Evolutionary conservation across 805 yeast genomes (phyloP), one percentile per base, ranked within the genome.

Genomic region (Saccharomyces kudriavzevii): DNA sequence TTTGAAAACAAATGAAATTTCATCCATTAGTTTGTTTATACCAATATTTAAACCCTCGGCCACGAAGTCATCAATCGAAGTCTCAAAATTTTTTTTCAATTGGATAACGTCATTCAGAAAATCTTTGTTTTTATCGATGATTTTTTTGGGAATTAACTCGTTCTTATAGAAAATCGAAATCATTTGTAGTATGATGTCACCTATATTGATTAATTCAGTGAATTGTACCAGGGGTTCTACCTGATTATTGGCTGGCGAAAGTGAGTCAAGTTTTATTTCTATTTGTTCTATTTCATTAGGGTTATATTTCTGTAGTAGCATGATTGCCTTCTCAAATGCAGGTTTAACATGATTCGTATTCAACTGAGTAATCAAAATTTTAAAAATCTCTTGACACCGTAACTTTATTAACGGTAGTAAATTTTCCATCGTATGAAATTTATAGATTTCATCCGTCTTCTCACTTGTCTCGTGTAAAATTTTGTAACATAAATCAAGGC

Each of bases 11-110:
- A 77, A 78, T 51, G 86, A 88, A 20, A 91, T 81, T 65, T 92
- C 96, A 60, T 81, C 85, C 70, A 90, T 83, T 40, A 94, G 75
- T 9, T 90, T 91, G 56, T 88, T 96, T 31, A 94, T 89, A 45
- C 97, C 96, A n/a, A 87, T 79, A 62, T 89, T 91, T 29, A 94
- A 75, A 0, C 99, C 99, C 63, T 87, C 87, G 0, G 98, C 99
- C 20, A 94, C 97, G 64, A 79, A 85, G 52, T 83, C 88, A 68
- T 94, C 99, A 10, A 94, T 78, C 70, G 82, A 74, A 6, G 81
- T 81, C 64, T 94, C 99, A 56, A 94, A 80, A 54, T 79, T 79
- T 64, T 89, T 87, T 64, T 94, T 95, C 43, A 84, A 80, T 61
- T 85, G 88, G 49, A 89, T 80, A 6, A 92, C 79, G 5, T 84